Percentiles rank a stretch among this genome's conserved stretches.
Conservation (phyloP, 73 alveolate genomes). For the Durusdinium trenchii region DNA sequence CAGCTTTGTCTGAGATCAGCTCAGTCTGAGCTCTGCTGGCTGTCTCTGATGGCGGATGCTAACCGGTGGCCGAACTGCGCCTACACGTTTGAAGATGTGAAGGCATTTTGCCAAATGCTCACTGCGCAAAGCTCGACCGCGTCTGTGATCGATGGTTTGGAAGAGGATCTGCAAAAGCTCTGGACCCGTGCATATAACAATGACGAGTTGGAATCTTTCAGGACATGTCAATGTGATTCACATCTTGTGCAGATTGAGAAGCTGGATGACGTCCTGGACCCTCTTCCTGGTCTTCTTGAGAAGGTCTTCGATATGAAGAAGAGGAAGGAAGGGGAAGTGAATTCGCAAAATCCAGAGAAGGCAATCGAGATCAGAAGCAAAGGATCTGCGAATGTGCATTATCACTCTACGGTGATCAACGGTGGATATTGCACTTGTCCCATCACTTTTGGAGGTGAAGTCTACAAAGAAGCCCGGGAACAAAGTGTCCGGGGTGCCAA, state of each 20-base stretch:
- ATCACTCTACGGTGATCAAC: background rate
- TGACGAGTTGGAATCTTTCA: background rate
- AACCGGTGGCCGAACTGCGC: background rate
- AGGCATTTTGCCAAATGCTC: background rate
- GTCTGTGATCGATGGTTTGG: background rate
- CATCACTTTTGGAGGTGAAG: conserved; percentile 15
- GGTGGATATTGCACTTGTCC: too few relatives aligned
- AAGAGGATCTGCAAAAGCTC: background rate
- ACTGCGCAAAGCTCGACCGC: background rate
- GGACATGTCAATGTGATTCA: background rate
- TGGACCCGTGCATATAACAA: background rate
- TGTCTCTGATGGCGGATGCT: background rate
- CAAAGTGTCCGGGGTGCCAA: conserved; percentile 1
- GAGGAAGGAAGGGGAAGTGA: conserved; percentile 2
- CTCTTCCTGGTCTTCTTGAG: background rate
- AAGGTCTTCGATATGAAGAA: too few relatives aligned
- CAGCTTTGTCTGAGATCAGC: background rate
- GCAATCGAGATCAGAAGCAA: background rate
- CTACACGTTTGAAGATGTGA: background rate
- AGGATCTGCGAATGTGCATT: background rate
- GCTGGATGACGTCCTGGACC: background rate
- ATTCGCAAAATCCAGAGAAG: background rate
- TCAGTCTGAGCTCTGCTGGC: background rate
- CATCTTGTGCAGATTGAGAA: background rate
- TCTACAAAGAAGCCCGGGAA: background rate